These are phyloP conservation scores for Pseudonitzschia multiseries DNA, from an alignment of 108 stramenopile genomes.

Conservation along the genomic window DNA sequence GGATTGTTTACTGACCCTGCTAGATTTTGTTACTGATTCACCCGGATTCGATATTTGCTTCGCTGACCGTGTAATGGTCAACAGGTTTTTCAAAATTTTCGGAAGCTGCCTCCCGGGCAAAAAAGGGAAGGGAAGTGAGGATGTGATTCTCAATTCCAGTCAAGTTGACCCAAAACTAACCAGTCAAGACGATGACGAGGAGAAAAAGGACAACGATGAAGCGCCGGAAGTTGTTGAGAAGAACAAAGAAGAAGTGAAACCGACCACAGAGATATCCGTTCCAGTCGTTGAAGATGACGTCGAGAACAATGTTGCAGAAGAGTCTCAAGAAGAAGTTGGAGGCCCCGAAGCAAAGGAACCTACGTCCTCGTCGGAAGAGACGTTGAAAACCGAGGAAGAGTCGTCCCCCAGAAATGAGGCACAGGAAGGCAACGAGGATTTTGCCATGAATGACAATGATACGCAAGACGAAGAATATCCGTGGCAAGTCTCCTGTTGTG, in stretches of 20 bases:
- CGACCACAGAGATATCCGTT: neutral
- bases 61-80: neutral
- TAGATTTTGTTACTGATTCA: neutral
- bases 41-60: neutral
- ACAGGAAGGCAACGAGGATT: neutral
- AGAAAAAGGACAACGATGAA: neutral
- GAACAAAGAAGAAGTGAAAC: constrained; percentile 4
- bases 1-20: neutral
- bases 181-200: neutral
- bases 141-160: neutral
- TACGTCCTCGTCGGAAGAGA: neutral
- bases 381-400: neutral
- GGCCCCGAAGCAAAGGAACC: constrained; percentile 9
- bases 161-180: neutral
- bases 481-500: constrained; percentile 10
- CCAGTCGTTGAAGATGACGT: neutral
- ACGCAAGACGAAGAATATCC: neutral
- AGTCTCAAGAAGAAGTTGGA: neutral
- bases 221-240: neutral
- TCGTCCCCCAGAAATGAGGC: constrained; percentile 1
- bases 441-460: neutral
- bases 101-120: constrained; percentile 16
- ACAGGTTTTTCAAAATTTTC: constrained; percentile 14
- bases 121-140: constrained; percentile 7
- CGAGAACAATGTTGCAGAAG: neutral